Conservation (phyloP, 2,329 filamentous ascomycete species). For the Penicillium sp. region DNA sequence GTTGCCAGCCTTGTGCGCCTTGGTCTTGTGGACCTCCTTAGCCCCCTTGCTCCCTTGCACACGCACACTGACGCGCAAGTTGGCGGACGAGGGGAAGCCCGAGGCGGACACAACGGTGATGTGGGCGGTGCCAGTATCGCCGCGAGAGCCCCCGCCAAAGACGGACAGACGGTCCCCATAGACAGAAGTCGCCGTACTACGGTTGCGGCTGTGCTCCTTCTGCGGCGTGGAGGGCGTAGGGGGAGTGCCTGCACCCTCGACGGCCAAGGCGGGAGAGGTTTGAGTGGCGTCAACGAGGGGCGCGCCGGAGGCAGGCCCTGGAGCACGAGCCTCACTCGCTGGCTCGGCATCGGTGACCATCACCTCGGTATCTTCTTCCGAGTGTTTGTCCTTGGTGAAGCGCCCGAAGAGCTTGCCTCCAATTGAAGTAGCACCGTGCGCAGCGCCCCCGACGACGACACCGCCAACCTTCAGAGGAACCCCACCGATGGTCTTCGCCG, state of each 20-base stretch:
- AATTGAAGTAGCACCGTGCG: conserved; percentile 86
- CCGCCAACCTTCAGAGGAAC: conserved; percentile 83
- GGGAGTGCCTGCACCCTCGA: conserved; percentile 3
- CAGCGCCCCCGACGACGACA: conserved; percentile 73
- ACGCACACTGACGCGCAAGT: conserved; percentile 71
- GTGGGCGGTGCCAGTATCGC: conserved; percentile 66
- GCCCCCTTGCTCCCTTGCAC: conserved; percentile 59
- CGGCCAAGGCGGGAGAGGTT: too few species aligned
- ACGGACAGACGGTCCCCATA: conserved; percentile 48
- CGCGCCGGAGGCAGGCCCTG: conserved; percentile 3
- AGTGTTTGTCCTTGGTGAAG: conserved; percentile 46
- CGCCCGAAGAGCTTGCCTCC: conserved; percentile 66
- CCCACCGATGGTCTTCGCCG: conserved; percentile 81
- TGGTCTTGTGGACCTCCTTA: conserved; percentile 86
- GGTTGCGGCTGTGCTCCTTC: conserved; percentile 42
- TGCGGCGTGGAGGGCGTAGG: conserved; percentile 22
- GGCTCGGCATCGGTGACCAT: conserved; percentile 20
- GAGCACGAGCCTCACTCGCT: conserved; percentile 11
- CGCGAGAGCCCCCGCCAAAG: conserved; percentile 41
- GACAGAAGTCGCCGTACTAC: conserved; percentile 44
- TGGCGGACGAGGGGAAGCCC: conserved; percentile 68
- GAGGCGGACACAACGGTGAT: conserved; percentile 74
- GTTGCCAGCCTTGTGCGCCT: conserved; percentile 67
- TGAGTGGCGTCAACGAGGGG: not conserved
- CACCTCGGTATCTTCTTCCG: conserved; percentile 29